Conservation (phyloP, 176 grass and related monocot species). For the Ampelocalamus luodianensis region DNA sequence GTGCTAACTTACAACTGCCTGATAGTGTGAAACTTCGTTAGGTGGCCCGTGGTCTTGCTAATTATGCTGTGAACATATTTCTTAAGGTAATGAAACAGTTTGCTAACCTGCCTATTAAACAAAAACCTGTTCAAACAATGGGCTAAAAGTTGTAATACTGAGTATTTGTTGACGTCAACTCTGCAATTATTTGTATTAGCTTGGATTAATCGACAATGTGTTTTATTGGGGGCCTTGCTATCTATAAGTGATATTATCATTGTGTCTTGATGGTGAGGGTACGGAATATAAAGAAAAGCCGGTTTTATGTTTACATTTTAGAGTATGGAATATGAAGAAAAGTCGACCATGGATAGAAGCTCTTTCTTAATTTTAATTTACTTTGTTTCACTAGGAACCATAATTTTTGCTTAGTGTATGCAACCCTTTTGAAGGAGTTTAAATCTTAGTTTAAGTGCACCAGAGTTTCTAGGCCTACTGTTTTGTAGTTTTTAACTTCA, state of each 20-base stretch:
- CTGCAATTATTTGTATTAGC: not conserved
- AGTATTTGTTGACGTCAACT: conserved; percentile 2
- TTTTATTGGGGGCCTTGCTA: not conserved
- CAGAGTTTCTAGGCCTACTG: not conserved
- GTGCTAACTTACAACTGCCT: not conserved
- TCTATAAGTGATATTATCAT: not conserved
- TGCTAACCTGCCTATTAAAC: not conserved
- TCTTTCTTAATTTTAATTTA: not conserved
- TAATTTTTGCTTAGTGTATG: not conserved
- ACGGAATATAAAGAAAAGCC: not conserved
- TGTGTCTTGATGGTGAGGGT: not conserved
- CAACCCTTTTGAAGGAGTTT: not conserved
- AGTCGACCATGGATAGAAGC: not conserved
- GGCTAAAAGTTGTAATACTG: not conserved
- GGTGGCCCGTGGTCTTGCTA: not conserved
- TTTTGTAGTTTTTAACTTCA: conserved; percentile 1
- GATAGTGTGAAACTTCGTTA: not conserved
- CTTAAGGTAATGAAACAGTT: not conserved
- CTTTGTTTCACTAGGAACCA: not conserved
- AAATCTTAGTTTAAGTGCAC: conserved; percentile 8
- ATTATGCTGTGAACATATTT: not conserved
- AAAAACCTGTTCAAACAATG: conserved; percentile 1
- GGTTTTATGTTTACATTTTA: not conserved
- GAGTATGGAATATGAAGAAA: conserved; percentile 15
- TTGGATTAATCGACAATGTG: not conserved